Evolutionary conservation across 1,139 yeast genomes (phyloP).

Genomic region (Yamadazyma oceani): DNA sequence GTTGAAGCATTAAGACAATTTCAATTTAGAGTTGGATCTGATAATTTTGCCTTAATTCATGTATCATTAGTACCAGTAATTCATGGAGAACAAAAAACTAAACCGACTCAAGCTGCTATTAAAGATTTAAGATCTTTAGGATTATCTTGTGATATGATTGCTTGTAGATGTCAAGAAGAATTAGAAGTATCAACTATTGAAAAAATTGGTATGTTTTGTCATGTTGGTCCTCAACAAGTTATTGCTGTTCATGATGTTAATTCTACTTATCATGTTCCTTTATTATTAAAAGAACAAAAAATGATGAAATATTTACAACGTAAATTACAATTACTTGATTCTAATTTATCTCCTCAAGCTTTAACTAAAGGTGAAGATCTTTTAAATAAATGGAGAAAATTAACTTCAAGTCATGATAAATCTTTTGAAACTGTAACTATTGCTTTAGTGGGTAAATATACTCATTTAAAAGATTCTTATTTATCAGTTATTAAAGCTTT

Average conservation of each 20-base stretch:
- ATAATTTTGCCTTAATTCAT: constrained; percentile 92
- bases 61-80: constrained; percentile 97
- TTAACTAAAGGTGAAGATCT: constrained; percentile 63
- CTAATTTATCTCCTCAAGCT: constrained; percentile 54
- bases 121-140: constrained; percentile 95
- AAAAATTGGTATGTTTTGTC: constrained; percentile 98
- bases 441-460: constrained; percentile 96
- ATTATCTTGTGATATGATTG: constrained; percentile 93
- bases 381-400: constrained; percentile 74
- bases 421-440: constrained; percentile 86
- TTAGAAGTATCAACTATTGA: constrained; percentile 83
- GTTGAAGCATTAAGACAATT: constrained; percentile 98
- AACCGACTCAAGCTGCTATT: constrained; percentile 99
- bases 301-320: constrained; percentile 72
- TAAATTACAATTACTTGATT: constrained; percentile 63
- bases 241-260: constrained; percentile 96
- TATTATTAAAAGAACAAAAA: constrained; percentile 82
- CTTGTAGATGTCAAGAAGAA: constrained; percentile 90
- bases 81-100: constrained; percentile 98
- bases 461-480: constrained; percentile 92
- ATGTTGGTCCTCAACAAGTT: constrained; percentile 96
- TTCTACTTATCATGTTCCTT: constrained; percentile 96
- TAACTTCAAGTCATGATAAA: constrained; percentile 76
- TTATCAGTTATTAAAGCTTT: constrained; percentile 91
- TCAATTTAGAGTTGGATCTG: constrained; percentile 94